Conservation (phyloP, 441 rosid genomes). For the Erysimum cheiri region DNA sequence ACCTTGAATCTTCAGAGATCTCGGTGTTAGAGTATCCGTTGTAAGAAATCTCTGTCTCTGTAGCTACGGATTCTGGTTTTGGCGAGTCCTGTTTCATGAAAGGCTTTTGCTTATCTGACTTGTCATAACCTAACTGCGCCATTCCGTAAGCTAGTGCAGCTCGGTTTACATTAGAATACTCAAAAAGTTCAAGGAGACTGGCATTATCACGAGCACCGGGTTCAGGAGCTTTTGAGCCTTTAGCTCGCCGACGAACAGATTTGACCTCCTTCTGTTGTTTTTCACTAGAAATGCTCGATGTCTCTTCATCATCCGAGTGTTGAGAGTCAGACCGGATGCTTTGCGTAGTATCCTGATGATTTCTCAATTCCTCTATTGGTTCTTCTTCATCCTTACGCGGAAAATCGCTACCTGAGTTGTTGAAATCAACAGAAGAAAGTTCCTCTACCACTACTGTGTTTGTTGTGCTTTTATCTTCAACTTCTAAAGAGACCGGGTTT, state of each 20-base stretch:
- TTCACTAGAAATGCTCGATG: slow-evolving; percentile 55
- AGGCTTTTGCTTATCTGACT: slow-evolving; percentile 60
- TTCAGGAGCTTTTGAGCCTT: slow-evolving; percentile 40
- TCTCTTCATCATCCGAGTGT: slow-evolving; percentile 64
- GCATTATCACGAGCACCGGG: slow-evolving; percentile 51
- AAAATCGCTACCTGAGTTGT: slow-evolving; percentile 68
- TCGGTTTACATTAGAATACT: slow-evolving; percentile 63
- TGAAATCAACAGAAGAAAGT: slow-evolving; percentile 76
- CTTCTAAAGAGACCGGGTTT: slow-evolving; percentile 41
- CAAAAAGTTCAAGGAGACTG: slow-evolving; percentile 77
- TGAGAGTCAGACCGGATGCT: slow-evolving; percentile 66
- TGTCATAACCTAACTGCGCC: slow-evolving; percentile 70
- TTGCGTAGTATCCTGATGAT: slow-evolving; percentile 55
- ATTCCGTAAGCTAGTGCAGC: slow-evolving; percentile 65
- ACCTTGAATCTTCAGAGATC: slow-evolving; percentile 73
- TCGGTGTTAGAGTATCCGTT: slow-evolving; percentile 67
- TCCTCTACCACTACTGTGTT: slow-evolving; percentile 41
- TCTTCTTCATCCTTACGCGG: slow-evolving; percentile 64
- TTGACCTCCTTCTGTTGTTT: slow-evolving; percentile 40
- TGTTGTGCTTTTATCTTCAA: slow-evolving; percentile 49
- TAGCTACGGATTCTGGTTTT: slow-evolving; percentile 71
- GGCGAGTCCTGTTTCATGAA: slow-evolving; percentile 62
- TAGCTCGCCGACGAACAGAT: slow-evolving; percentile 49
- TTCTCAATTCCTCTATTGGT: slow-evolving; percentile 52
- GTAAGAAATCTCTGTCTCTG: slow-evolving; percentile 79